Base-by-base conservation (phyloP, 148 eudicot genomes). In the Rhododendron molle region DNA sequence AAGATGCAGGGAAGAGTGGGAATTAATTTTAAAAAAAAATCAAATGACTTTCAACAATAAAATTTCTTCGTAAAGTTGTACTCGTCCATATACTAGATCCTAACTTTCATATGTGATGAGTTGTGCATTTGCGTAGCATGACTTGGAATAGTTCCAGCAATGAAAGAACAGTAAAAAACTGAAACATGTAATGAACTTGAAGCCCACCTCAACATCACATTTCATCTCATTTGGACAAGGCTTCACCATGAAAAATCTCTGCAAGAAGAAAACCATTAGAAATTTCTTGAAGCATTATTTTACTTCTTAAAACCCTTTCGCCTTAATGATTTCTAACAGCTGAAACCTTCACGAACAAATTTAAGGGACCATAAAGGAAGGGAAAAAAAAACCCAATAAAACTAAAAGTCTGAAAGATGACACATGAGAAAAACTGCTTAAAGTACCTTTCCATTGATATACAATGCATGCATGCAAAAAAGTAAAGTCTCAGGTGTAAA, bases 211-310 rank as follows among this genome's bases (percentile, higher is more conserved):
- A 84, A 95, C 98, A 87, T 95, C 99, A 88, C 98, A 95, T 84
- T 93, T 97, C 96, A 93, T 93, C 92, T 97, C 99, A 91, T 94
- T 97, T 23, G 94, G 90, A 86, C 99, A 95, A 85, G 99, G 99
- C 89, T 97, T 97, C 88, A 95, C 99, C 99, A 93, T 93, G 85
- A 85, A 93, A 87, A 95, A 95, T 85, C 99, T 93, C 99, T 97
- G 98, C 93, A 92, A 87, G 83, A 85, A 86, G 71, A 91, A 50
- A 81, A 58, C 32, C 30, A 71, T 62, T 23, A 89, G 78, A 78
- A 74, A 86, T 54, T 16, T 54, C 60, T 18, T 15, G 60, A 54
- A 54, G 60, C 21, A 18, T 54, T 18, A 18, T 18, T 16, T 54
- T 54, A 54, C 60, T 54, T 54, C 60, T 54, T 1, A 12, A 54